Evolutionary conservation across 1,284 basidiomycete genomes (phyloP), one percentile per base, ranked within the genome.

Genomic region (Puccinia hordei): DNA sequence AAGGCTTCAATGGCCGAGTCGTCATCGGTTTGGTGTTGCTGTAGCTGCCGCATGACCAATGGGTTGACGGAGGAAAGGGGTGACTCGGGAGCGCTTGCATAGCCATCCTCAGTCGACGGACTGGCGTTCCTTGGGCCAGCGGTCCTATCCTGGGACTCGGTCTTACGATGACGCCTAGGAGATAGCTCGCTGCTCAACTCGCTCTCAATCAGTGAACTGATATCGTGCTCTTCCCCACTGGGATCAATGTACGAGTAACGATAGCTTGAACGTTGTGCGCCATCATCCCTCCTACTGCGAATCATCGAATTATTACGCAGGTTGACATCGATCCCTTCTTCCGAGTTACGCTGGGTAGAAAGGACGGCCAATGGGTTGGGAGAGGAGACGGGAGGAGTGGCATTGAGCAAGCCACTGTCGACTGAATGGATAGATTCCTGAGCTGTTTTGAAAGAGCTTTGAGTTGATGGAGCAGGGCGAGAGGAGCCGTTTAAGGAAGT

Each of bases 231-330:
- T 13, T 82, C 83, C 12, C 94, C 93, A 82, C 92, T 92, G 0
- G 90, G 89, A 82, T 93, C 91, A 59, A 97, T 91, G 84, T 94
- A 97, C 38, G 94, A 96, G 85, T 98, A 98, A 0, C 94, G 66
- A 59, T 90, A 87, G 94, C 91, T 74, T 88, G 88, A 38, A 41
- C 22, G 9, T 49, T 46, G 51, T 22, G 46, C 8, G 13, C 44
- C 83, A 61, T 79, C 27, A 83, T 82, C 80, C 90, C 90, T 17
- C 85, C 82, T 22, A 83, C 92, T 94, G 33, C 95, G 91, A n/a
- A 98, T 89, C 83, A 92, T 90, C 0, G 90, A 92, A 82, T 92
- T 91, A 19, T 93, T 92, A 10, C 92, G 91, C 9, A 97, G 87
- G 4, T 93, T 86, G 19, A 98, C 90, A 83, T 98, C 95, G 83